Conservation (phyloP, 805 yeast genomes). For the Hanseniaspora mollemarum region DNA sequence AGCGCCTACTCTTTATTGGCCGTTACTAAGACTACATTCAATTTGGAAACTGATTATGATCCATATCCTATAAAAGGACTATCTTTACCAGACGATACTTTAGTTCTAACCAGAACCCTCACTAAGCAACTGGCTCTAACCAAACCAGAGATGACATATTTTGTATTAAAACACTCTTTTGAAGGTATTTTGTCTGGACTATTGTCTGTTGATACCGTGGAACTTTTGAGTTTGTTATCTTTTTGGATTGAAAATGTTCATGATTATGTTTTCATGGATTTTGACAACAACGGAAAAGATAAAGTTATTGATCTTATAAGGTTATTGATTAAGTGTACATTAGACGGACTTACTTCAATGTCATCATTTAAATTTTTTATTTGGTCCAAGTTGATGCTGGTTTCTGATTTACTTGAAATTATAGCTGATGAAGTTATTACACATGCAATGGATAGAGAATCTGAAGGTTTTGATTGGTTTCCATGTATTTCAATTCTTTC, state of each 20-base stretch:
- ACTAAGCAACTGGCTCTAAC: constrained; percentile 37
- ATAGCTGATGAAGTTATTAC: constrained; percentile 64
- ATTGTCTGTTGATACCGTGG: constrained; percentile 22
- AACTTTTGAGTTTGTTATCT: constrained; percentile 30
- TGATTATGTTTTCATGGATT: constrained; percentile 42
- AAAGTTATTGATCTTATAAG: constrained; percentile 50
- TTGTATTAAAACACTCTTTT: constrained; percentile 33
- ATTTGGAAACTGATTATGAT: constrained; percentile 47
- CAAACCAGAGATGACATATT: constrained; percentile 50
- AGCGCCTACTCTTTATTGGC: constrained; percentile 55
- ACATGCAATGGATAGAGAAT: constrained; percentile 62
- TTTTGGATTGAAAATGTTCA: constrained; percentile 70
- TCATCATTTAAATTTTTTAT: constrained; percentile 46
- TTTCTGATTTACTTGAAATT: constrained; percentile 45
- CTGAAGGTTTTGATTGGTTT: constrained; percentile 62
- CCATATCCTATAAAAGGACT: constrained; percentile 46
- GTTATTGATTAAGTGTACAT: constrained; percentile 48
- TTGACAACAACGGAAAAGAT: constrained; percentile 49
- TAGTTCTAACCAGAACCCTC: constrained; percentile 36
- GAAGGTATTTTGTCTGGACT: constrained; percentile 23
- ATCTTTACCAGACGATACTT: constrained; percentile 57
- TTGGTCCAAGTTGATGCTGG: constrained; percentile 58
- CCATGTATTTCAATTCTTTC: constrained; percentile 52
- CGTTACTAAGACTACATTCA: constrained; percentile 48
- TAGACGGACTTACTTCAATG: constrained; percentile 38